Evolutionary conservation across 495 filamentous ascomycete species (phyloP), one percentile per base, ranked within the genome.

Genomic region (Penicillium pulvis): DNA sequence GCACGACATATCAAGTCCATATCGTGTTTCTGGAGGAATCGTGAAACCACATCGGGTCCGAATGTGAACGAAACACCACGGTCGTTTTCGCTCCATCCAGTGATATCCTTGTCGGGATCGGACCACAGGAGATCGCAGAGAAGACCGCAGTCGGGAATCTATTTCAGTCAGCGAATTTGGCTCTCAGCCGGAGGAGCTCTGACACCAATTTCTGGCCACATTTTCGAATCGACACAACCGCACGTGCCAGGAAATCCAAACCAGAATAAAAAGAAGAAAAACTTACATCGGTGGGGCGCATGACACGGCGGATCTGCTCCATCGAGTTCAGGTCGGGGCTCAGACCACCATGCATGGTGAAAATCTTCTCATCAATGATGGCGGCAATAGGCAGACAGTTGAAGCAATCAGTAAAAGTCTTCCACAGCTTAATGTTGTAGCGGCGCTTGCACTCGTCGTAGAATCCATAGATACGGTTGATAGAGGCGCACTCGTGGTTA

Each of bases 351-450:
- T 98, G 94, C 94, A 98, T 98, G 60, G 94, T 98, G 84, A 98
- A 98, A 67, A 98, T 98, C 89, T 98, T 98, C 83, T 98, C 94
- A 71, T 98, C 94, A 68, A 98, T 98, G 75, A 98, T 98, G 56
- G 94, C 94, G n/a, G 94, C 94, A 75, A 98, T 98, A 31, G 94
- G 94, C 70, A 98, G 75, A 81, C 94, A 98, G 82, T 98, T 98
- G 85, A 98, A 98, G 85, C 94, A 98, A 69, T 98, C 94, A 39
- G 94, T 98, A 72, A 98, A 98, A 7, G 94, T 98, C 83, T 98
- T 98, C 94, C 94, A 98, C 61, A 98, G 87, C 85, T 98, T 98
- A 81, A 98, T 98, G 81, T 98, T 98, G 79, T 98, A 98, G 59
- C 94, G 83, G 61, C 94, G 87, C 83, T 98, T 98, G 85, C 94